phyloP scores from a whole-genome alignment of 2,329 filamentous ascomycete species.

The Ceratocystis colombiana region DNA sequence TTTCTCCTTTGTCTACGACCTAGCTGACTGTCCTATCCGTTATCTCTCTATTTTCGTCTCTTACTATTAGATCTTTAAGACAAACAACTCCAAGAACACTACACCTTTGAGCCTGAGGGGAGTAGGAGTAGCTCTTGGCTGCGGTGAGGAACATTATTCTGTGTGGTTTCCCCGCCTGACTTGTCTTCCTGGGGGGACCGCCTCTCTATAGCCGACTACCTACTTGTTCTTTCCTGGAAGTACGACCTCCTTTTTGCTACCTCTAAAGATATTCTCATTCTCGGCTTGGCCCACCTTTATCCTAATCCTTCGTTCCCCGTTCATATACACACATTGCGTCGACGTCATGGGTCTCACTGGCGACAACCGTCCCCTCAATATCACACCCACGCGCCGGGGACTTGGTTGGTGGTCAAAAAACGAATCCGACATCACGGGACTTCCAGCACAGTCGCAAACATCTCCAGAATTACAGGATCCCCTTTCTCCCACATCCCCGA shows the following conservation, averaged over 20 bases:
- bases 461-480: constrained; percentile 12
- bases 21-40: too few species aligned
- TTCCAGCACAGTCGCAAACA: constrained; percentile 13
- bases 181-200: too few species aligned
- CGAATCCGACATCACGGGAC: neutral
- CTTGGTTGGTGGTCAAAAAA: constrained; percentile 22
- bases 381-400: constrained; percentile 19
- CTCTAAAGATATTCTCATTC: neutral
- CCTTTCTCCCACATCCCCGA: constrained; percentile 25
- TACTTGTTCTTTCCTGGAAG: too few species aligned
- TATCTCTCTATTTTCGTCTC: neutral
- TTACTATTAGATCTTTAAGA: neutral
- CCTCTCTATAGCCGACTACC: too few species aligned
- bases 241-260: too few species aligned
- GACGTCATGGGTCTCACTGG: constrained; percentile 20
- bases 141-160: neutral
- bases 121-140: neutral
- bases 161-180: neutral
- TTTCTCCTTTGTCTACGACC: neutral
- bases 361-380: constrained; percentile 21
- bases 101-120: neutral
- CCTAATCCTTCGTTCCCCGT: neutral
- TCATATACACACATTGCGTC: neutral
- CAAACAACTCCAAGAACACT: neutral
- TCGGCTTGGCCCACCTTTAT: neutral